Evolutionary conservation across 345 rosid genomes (phyloP).

Genomic region (Hibiscus trionum): DNA sequence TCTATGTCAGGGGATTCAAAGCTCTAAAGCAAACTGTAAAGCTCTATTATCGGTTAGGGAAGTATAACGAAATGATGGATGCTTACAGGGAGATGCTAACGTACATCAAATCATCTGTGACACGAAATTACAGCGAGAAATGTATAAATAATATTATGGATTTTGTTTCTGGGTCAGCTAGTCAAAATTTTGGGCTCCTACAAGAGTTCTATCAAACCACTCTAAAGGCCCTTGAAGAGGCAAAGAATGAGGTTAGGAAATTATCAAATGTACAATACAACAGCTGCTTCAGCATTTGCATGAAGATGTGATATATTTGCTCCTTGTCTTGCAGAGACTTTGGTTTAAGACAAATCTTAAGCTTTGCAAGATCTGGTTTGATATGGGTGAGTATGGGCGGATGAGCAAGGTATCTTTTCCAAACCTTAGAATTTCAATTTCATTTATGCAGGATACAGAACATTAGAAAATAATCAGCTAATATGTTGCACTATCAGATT

Average conservation of each 20-base stretch:
- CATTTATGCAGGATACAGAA: background rate
- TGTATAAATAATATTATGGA: constrained; percentile 99
- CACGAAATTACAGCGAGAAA: constrained; percentile 93
- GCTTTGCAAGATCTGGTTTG: constrained; percentile 98
- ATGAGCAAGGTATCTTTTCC: constrained; percentile 70
- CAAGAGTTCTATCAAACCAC: constrained; percentile 96
- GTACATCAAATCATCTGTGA: constrained; percentile 93
- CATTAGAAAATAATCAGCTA: background rate
- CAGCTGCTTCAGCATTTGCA: background rate
- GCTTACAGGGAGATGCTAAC: constrained; percentile 92
- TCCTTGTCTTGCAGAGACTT: constrained; percentile 60
- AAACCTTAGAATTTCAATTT: background rate
- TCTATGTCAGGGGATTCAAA: constrained; percentile 81
- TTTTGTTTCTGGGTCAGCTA: constrained; percentile 96
- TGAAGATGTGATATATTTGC: constrained; percentile 14
- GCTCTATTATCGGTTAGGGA: constrained; percentile 85
- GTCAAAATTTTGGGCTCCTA: constrained; percentile 80
- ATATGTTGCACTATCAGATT: constrained; percentile 39
- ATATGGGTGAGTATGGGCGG: constrained; percentile 92
- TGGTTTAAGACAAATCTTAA: constrained; percentile 99
- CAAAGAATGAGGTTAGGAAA: constrained; percentile 76
- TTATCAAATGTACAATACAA: background rate
- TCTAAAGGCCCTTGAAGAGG: constrained; percentile 94
- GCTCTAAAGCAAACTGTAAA: constrained; percentile 98
- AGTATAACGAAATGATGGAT: constrained; percentile 89